These are phyloP conservation scores for Pleurozium schreberi DNA, from an alignment of 225 moss, liverwort and hornwort genomes.

Conservation along the genomic window DNA sequence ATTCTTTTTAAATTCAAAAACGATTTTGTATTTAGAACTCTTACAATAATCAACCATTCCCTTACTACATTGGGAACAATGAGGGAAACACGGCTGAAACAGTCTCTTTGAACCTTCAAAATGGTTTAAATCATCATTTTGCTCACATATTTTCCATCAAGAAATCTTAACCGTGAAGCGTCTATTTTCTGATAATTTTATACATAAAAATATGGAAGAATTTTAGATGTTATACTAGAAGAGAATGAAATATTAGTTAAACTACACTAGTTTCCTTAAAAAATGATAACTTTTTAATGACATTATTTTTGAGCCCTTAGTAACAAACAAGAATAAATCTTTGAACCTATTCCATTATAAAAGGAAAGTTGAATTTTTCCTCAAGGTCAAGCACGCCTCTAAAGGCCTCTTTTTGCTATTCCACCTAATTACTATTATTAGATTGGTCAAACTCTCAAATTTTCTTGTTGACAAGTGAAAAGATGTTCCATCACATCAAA, in stretches of 20 bases:
- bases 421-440: accelerated
- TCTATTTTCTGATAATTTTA: not conserved
- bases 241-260: not conserved
- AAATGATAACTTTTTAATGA: not conserved
- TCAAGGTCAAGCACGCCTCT: too few relatives aligned
- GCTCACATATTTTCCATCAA: not conserved
- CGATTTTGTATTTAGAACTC: too few relatives aligned
- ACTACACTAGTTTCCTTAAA: not conserved
- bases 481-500: not conserved
- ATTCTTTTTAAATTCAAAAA: too few relatives aligned
- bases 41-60: too few relatives aligned
- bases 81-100: too few relatives aligned
- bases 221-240: not conserved
- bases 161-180: not conserved
- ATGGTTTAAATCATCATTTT: not conserved
- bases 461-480: not conserved
- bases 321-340: not conserved
- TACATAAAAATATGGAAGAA: not conserved
- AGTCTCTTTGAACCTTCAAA: too few relatives aligned
- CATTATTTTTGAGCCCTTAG: not conserved
- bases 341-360: not conserved
- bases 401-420: too few relatives aligned
- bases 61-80: too few relatives aligned
- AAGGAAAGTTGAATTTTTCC: accelerated
- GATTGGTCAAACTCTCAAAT: not conserved